Conservation (phyloP, 179 eudicot species). For the Gypsophila paniculata region DNA sequence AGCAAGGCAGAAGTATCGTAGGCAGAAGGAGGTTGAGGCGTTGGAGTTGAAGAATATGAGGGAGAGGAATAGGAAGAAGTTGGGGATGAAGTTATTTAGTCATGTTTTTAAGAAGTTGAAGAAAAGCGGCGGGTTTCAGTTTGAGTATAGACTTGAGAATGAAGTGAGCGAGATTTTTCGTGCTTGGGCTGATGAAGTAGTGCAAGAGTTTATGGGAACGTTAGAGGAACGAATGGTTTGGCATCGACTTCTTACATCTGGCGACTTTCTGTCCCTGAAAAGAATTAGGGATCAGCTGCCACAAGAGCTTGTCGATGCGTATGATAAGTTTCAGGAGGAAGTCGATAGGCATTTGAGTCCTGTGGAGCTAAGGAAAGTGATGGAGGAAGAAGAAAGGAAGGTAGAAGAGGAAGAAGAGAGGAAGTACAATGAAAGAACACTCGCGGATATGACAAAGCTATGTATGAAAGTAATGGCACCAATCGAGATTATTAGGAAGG, state of each 20-base stretch:
- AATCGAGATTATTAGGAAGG: constrained; percentile 54
- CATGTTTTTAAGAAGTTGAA: constrained; percentile 78
- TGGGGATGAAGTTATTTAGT: constrained; percentile 70
- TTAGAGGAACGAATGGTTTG: constrained; percentile 62
- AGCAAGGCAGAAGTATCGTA: constrained; percentile 70
- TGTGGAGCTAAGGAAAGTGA: constrained; percentile 43
- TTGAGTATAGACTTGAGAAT: constrained; percentile 63
- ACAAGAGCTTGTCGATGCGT: constrained; percentile 66
- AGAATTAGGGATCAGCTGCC: constrained; percentile 79
- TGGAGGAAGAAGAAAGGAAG: constrained; percentile 53
- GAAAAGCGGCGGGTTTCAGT: constrained; percentile 50
- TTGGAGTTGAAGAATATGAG: constrained; percentile 67
- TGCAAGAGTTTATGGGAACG: constrained; percentile 54
- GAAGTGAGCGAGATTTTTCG: constrained; percentile 68
- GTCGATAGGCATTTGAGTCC: constrained; percentile 72
- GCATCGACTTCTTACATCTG: constrained; percentile 57
- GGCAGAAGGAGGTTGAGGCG: constrained; percentile 74
- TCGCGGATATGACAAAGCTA: constrained; percentile 69
- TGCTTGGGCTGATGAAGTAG: constrained; percentile 77
- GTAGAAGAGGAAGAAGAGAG: constrained; percentile 70
- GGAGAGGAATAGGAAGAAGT: constrained; percentile 69
- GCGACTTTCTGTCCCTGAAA: constrained; percentile 71
- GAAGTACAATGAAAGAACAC: constrained; percentile 57
- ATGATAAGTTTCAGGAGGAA: constrained; percentile 79
- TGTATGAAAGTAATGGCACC: constrained; percentile 81